Evolutionary conservation across 176 grass and related monocot genomes (phyloP), one percentile per base, ranked within the genome.

Genomic region (Zizania latifolia): DNA sequence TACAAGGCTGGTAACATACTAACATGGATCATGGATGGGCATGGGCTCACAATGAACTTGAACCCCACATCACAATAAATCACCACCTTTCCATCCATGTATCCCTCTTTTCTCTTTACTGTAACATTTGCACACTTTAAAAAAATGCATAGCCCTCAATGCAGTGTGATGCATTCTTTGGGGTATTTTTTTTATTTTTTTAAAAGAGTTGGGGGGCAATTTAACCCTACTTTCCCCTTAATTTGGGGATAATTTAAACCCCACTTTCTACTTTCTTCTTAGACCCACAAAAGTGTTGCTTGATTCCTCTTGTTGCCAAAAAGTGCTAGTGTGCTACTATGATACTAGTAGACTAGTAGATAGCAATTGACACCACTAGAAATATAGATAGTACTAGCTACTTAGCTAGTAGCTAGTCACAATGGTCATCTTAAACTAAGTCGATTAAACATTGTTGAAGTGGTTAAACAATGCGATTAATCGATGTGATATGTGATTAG

Each of bases 261-360:
- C 33, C 22, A 29, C 33, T 79, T 79, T 68, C 17, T 3, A 16
- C 17, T 22, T 53, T 22, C 16, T 17, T 14, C 27, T 19, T 59
- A 4, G 65, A 36, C 31, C 32, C 34, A 81, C 84, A 46, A 76
- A 33, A 6, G 62, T 81, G 35, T 70, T 81, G 78, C 45, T 70
- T 24, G 34, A 61, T 80, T 84, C 39, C 62, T 64, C 13, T 56
- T 78, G 66, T 56, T 78, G 66, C 30, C 46, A 9, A 10, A 1
- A 19, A 56, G 2, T 53, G 28, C 6, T 40, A 14, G 8, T 21
- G 1, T 41, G 58, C 24, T 15, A 51, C 48, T 50, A 6, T n/a
- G n/a, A 15, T 50, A 50, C 45, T n/a, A 48, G 43, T 46, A 46
- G 15, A n/a, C n/a, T n/a, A n/a, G n/a, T n/a, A n/a, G n/a, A n/a